Evolutionary conservation across 371 early-diverging fungal genomes (phyloP), one percentile per base, ranked within the genome.

Genomic region (Blakeslea trispora): DNA sequence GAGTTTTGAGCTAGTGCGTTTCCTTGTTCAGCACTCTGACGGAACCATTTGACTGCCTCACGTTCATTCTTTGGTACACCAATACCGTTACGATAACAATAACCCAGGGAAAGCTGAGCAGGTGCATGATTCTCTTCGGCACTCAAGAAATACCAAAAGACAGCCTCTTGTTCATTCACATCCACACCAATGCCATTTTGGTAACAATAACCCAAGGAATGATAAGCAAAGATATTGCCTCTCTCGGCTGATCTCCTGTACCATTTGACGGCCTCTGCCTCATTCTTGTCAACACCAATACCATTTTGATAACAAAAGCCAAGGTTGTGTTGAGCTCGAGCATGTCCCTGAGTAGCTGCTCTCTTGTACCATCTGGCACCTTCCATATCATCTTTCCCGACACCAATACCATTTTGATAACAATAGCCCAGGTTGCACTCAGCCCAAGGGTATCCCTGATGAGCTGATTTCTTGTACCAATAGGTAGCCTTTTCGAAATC

Each of bases 181-280:
- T 63, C 72, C 3, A 91, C 85, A 18, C 93, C 93, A 51, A 90
- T 80, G 6, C 94, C 95, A 66, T 94, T 90, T 45, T 91, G 91
- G 67, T 88, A 92, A 63, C 95, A 94, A 59, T 89, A 93, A 6
- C 93, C 96, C 22, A 94, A 77, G 1, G 90, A 89, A 44, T 91
- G 91, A 53, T 82, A 81, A 7, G 91, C 94, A 57, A 88, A 82
- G 15, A 87, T 78, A 55, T 91, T 88, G 34, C 87, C 89, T 49
- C 82, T 81, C 31, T 79, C 85, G 0, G 94, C 93, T 9, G 93
- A 81, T 34, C 79, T 75, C 45, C 70, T 64, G 53, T 82, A 91
- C 87, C 85, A 89, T 58, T 69, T 54, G 45, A 87, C 81, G 13
- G 94, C 93, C 52, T 77, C 73, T 24, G 57, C 66, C 2, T 80